These are phyloP conservation scores for Boletus sp. DNA, from an alignment of 768 basidiomycete genomes.

Conservation along the genomic window DNA sequence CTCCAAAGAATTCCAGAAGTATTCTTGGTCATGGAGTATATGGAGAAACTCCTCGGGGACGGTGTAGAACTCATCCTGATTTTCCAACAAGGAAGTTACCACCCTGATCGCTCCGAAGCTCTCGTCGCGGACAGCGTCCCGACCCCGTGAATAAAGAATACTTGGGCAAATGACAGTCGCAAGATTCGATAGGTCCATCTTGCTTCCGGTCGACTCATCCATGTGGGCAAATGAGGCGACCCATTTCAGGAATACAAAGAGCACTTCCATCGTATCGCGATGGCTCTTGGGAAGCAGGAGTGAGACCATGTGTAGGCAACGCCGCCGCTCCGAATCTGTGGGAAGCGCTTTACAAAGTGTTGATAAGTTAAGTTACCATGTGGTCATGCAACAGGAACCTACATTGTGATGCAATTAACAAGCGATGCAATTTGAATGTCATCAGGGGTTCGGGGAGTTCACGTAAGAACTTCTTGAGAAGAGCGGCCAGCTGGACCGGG, in stretches of 20 bases:
- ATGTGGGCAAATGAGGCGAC: conserved; percentile 98
- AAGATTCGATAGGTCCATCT: conserved; percentile 96
- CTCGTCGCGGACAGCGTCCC: conserved; percentile 87
- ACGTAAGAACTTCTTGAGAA: conserved; percentile 95
- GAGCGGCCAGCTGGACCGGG: conserved; percentile 93
- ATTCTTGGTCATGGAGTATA: conserved; percentile 88
- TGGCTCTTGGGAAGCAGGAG: conserved; percentile 89
- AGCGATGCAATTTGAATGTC: conserved; percentile 88
- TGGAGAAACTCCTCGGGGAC: conserved; percentile 88
- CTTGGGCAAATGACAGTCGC: conserved; percentile 98
- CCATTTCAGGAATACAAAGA: conserved; percentile 99
- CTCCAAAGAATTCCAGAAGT: conserved; percentile 85
- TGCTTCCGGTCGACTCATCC: conserved; percentile 95
- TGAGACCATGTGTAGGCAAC: conserved; percentile 82
- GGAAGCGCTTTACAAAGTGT: conserved; percentile 54
- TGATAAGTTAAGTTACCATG: conserved; percentile 10
- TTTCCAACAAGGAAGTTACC: conserved; percentile 81
- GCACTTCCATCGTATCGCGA: conserved; percentile 95
- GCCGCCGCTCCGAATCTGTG: conserved; percentile 72
- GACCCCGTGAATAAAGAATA: conserved; percentile 86
- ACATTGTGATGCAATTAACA: conserved; percentile 90
- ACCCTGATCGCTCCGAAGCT: conserved; percentile 88
- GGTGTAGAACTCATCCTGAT: conserved; percentile 94
- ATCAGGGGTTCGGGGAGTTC: conserved; percentile 95
- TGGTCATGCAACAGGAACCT: conserved; percentile 33